Conservation (phyloP, 2,329 filamentous ascomycete genomes). For the Fusarium caatingaense region DNA sequence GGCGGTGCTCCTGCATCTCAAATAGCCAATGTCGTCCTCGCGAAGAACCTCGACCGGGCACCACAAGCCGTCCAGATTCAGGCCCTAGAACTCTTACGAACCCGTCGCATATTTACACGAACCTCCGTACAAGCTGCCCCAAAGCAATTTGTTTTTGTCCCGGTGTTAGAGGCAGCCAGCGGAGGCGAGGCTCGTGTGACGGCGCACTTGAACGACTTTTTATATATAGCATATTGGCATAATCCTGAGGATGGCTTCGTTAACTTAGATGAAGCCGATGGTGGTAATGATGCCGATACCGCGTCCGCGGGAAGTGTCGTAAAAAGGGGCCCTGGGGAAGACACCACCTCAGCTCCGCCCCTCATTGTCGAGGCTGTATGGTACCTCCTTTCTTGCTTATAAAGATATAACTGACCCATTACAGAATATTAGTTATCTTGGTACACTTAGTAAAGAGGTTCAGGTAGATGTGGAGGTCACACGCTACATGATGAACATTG, state of each 20-base stretch:
- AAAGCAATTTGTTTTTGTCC: slow-evolving; percentile 82
- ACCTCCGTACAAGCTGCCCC: slow-evolving; percentile 80
- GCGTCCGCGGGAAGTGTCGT: slow-evolving; percentile 60
- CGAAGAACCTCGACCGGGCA: slow-evolving; percentile 80
- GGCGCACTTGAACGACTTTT: slow-evolving; percentile 78
- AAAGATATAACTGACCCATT: slow-evolving; percentile 26
- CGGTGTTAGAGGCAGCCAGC: slow-evolving; percentile 68
- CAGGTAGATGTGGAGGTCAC: slow-evolving; percentile 79
- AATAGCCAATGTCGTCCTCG: slow-evolving; percentile 86
- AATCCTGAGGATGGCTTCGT: slow-evolving; percentile 76
- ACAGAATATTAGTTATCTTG: slow-evolving; percentile 69
- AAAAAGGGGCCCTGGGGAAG: slow-evolving; percentile 48
- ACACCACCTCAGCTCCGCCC: slow-evolving; percentile 41
- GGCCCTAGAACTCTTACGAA: slow-evolving; percentile 80
- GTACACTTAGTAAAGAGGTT: slow-evolving; percentile 67
- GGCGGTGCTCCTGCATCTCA: slow-evolving; percentile 48
- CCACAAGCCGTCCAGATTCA: slow-evolving; percentile 85
- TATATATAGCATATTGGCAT: slow-evolving; percentile 91
- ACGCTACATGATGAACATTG: slow-evolving; percentile 87
- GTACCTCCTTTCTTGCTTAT: not conserved
- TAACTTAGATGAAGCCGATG: slow-evolving; percentile 74
- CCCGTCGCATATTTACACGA: slow-evolving; percentile 79
- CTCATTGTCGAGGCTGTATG: slow-evolving; percentile 59
- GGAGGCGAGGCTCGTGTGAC: slow-evolving; percentile 63
- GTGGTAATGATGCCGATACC: slow-evolving; percentile 48